Evolutionary conservation across 805 yeast genomes (phyloP), one percentile per base, ranked within the genome.

Genomic region (Candida silvicultrix): DNA sequence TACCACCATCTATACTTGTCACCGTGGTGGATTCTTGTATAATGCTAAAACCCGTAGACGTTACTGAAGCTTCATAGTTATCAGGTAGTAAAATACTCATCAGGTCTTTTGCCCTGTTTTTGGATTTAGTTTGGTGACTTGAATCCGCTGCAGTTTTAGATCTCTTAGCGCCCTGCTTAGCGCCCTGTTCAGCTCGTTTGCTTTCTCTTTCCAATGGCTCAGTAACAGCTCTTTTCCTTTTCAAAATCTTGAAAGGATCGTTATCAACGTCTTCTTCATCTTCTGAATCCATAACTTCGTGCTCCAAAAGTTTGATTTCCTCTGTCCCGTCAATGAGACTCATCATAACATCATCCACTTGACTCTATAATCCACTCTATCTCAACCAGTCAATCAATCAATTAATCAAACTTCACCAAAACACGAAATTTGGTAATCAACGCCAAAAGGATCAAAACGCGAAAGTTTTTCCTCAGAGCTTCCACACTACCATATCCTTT

Each of bases 201-300:
- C 16, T 15, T 20, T 23, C 21, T n/a, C 21, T n/a, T 10, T n/a
- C 21, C 5, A 9, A 7, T n/a, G 44, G 35, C 4, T 11, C 41
- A 9, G 48, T 42, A 3, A 7, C n/a, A 4, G 49, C 21, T 40
- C 47, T 38, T 32, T 40, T 43, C n/a, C 43, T 16, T 4, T 32
- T 7, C 15, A 49, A 41, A 8, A 8, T 36, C n/a, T 21, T 36
- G 38, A 55, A 49, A 4, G 54, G 57, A 25, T 55, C 54, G n/a
- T n/a, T n/a, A 25, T 43, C 44, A 22, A 50, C 54, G 28, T 42
- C 44, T 10, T 38, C 41, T 3, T 55, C 59, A 9, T 49, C 56
- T 31, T 54, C 59, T 1, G 57, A 51, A 40, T 52, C 61, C 39
- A 39, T 43, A 5, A 43, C 48, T 7, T 51, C 50, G 1, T 40